phyloP scores from a whole-genome alignment of 2,329 filamentous ascomycete species.

The Passalora sequoiae region DNA sequence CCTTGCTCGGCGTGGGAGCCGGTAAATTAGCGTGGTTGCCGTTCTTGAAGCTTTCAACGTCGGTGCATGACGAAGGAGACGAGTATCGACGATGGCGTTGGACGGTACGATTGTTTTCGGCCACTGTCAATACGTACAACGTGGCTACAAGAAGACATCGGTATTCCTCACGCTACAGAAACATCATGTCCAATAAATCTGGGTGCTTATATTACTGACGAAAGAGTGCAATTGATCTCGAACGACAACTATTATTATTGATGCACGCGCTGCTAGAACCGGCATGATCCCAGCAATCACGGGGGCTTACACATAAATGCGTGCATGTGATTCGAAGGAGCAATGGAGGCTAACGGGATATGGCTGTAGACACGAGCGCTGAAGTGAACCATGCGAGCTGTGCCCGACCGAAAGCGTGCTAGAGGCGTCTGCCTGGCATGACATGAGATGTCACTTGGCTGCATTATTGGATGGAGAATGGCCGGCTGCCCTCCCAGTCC shows the following conservation, averaged over 20 bases:
- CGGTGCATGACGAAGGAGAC: not conserved
- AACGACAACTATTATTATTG: not conserved
- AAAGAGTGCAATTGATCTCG: not conserved
- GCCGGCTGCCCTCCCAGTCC: too few relatives aligned
- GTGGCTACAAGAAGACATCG: too few relatives aligned
- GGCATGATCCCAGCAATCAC: not conserved
- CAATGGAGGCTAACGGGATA: not conserved
- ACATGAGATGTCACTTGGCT: not conserved
- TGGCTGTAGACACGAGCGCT: not conserved
- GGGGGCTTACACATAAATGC: too few relatives aligned
- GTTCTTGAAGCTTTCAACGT: not conserved
- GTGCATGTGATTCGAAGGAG: not conserved
- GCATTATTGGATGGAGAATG: not conserved
- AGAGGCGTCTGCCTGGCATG: not conserved
- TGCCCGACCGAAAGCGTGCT: not conserved
- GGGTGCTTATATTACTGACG: too few relatives aligned
- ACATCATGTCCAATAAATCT: not conserved
- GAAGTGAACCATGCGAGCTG: too few relatives aligned
- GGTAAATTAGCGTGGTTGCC: not conserved
- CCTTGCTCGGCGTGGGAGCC: not conserved
- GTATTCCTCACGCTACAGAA: not conserved
- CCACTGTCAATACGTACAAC: too few relatives aligned
- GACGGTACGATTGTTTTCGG: not conserved
- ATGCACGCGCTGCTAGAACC: not conserved
- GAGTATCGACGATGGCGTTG: not conserved